phyloP scores from a whole-genome alignment of 164 flowering plant species.

The Piper betle region DNA sequence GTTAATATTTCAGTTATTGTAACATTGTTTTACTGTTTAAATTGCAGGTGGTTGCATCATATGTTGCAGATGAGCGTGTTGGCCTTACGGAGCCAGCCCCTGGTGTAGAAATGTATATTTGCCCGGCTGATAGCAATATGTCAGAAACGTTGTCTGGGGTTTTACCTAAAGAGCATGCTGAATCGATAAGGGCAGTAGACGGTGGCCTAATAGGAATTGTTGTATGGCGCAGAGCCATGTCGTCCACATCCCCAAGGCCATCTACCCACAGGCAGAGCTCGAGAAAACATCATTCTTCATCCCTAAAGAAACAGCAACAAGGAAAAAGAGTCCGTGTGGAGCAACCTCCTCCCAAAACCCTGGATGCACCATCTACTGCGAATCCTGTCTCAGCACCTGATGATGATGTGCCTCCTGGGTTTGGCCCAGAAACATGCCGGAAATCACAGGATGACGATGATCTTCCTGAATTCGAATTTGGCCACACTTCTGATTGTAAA shows the following conservation, averaged over 20 bases:
- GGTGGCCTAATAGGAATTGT: constrained; percentile 83
- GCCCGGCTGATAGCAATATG: constrained; percentile 50
- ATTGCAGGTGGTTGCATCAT: constrained; percentile 62
- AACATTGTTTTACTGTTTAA: not conserved
- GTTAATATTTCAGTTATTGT: too few species aligned
- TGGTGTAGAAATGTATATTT: constrained; percentile 73
- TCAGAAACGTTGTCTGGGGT: constrained; percentile 48
- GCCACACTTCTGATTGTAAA: constrained; percentile 12
- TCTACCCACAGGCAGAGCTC: constrained; percentile 40
- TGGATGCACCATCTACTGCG: constrained; percentile 4
- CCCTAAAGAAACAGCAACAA: constrained; percentile 25
- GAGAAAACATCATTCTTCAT: constrained; percentile 35
- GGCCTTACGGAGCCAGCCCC: constrained; percentile 85
- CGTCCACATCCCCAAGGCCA: constrained; percentile 50
- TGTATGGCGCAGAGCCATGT: constrained; percentile 77
- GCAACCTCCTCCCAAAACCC: constrained; percentile 9
- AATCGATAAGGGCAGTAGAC: constrained; percentile 35
- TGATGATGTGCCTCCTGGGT: constrained; percentile 91
- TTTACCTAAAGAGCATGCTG: constrained; percentile 41
- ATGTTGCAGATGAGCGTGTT: constrained; percentile 66
- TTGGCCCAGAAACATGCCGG: constrained; percentile 50
- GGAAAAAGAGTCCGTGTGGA: constrained; percentile 24
- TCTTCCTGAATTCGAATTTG: constrained; percentile 83
- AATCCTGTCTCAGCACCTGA: constrained; percentile 9
- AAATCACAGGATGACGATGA: constrained; percentile 57